phyloP scores from a whole-genome alignment of 768 basidiomycete species.

The Sistotremastrum niveocremeum region DNA sequence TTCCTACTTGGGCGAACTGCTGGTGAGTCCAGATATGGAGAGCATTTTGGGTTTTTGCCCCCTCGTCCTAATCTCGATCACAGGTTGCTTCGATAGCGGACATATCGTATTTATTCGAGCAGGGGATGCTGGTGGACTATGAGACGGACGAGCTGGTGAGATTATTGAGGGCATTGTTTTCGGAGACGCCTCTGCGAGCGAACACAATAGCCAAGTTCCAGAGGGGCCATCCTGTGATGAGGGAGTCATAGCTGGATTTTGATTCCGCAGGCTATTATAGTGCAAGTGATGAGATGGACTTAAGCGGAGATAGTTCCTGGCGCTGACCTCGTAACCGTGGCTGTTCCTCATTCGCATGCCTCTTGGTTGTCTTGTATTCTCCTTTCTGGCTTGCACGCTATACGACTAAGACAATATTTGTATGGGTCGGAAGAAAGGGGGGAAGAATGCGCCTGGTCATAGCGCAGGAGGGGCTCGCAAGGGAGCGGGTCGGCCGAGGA shows the following conservation, averaged over 20 bases:
- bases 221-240: constrained; percentile 36
- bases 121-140: constrained; percentile 84
- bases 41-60: constrained; percentile 1
- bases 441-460: too few relatives aligned
- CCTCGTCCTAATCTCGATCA: constrained; percentile 3
- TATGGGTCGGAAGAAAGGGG: too few relatives aligned
- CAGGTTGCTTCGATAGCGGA: constrained; percentile 90
- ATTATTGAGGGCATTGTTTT: constrained; percentile 78
- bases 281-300: too few relatives aligned
- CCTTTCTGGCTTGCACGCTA: too few relatives aligned
- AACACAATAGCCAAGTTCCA: constrained; percentile 67
- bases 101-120: constrained; percentile 82
- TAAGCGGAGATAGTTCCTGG: too few relatives aligned
- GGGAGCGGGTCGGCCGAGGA: too few relatives aligned
- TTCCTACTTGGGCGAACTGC: constrained; percentile 81
- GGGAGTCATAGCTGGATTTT: background rate
- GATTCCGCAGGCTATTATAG: background rate
- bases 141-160: constrained; percentile 67
- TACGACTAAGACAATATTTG: too few relatives aligned
- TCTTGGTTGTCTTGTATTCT: too few relatives aligned
- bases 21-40: constrained; percentile 38
- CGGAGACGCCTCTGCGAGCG: constrained; percentile 71
- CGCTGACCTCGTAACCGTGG: too few relatives aligned
- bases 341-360: too few relatives aligned
- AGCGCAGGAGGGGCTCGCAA: too few relatives aligned